phyloP scores from a whole-genome alignment of 352 stramenopile species.

The Globisporangium paddicum region DNA sequence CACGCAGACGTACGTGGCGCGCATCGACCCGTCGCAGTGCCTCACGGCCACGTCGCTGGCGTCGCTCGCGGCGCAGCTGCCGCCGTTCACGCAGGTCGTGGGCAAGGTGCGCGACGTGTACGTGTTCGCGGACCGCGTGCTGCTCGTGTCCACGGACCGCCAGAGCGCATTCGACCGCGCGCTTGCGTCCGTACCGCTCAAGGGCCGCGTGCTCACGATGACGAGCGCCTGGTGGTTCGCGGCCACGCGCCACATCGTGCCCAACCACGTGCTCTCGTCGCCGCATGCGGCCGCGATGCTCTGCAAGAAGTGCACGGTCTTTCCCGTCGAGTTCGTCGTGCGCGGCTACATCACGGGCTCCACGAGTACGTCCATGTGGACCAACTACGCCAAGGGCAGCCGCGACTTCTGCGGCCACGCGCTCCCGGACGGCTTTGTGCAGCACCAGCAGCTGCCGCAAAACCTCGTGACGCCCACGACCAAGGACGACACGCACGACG shows the following conservation, averaged over 20 bases:
- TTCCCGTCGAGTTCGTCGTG: constrained; percentile 99
- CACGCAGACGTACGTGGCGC: constrained; percentile 63
- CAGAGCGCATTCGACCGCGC: constrained; percentile 98
- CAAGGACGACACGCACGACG: constrained; percentile 97
- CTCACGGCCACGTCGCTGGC: constrained; percentile 61
- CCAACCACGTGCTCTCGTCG: constrained; percentile 95
- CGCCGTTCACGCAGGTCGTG: constrained; percentile 53
- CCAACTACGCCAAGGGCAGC: constrained; percentile 96
- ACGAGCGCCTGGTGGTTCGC: constrained; percentile 97
- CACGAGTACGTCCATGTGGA: constrained; percentile 99
- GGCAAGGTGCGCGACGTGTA: constrained; percentile 94
- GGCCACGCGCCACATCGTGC: constrained; percentile 93
- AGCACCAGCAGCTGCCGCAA: constrained; percentile 95
- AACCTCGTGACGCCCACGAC: constrained; percentile 98
- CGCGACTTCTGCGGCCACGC: constrained; percentile 96
- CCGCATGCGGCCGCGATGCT: constrained; percentile 96
- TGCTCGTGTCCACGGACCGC: constrained; percentile 98
- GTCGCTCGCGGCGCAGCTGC: constrained; percentile 24
- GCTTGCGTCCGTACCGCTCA: constrained; percentile 95
- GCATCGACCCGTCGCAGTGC: constrained; percentile 38
- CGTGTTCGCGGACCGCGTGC: constrained; percentile 79
- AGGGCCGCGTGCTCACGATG: constrained; percentile 96
- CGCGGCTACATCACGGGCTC: constrained; percentile 96
- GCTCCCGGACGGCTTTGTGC: constrained; percentile 92
- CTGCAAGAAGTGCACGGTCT: constrained; percentile 94